A percentile compares a stretch with the other conserved stretches of the same genome.
Conservation (phyloP, 2,329 filamentous ascomycete species). For the Colletotrichum tofieldiae region DNA sequence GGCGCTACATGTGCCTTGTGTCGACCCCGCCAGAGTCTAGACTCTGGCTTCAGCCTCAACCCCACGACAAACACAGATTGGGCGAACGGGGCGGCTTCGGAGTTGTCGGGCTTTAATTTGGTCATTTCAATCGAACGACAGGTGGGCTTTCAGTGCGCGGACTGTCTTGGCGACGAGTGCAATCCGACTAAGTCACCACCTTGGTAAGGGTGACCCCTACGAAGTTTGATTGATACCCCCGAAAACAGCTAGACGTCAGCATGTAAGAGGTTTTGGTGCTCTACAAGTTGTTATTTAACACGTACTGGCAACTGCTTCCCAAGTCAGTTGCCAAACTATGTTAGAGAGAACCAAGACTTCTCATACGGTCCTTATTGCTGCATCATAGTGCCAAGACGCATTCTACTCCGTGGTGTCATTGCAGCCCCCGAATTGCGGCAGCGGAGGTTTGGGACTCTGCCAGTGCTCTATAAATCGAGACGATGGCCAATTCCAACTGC, state of each 20-base stretch:
- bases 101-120: neutral
- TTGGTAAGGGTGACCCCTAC: conserved; percentile 24
- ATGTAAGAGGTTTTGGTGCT: neutral
- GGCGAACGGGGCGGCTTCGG: neutral
- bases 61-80: neutral
- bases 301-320: neutral
- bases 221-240: neutral
- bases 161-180: neutral
- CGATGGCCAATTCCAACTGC: neutral
- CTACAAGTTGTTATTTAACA: neutral
- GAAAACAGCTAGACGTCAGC: conserved; percentile 15
- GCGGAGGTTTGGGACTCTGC: neutral
- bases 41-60: neutral
- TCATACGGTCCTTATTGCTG: neutral
- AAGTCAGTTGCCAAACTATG: conserved; percentile 14
- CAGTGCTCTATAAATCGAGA: conserved; percentile 13
- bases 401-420: neutral
- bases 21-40: neutral
- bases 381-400: conserved; percentile 6
- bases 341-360: conserved; percentile 26
- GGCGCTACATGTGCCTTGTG: neutral
- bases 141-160: neutral
- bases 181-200: neutral
- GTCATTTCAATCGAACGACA: neutral
- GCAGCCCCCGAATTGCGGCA: neutral